A percentile compares a stretch with the other conserved stretches of the same genome.
Conservation (phyloP, 345 rosid species). For the Toxicodendron radicans region DNA sequence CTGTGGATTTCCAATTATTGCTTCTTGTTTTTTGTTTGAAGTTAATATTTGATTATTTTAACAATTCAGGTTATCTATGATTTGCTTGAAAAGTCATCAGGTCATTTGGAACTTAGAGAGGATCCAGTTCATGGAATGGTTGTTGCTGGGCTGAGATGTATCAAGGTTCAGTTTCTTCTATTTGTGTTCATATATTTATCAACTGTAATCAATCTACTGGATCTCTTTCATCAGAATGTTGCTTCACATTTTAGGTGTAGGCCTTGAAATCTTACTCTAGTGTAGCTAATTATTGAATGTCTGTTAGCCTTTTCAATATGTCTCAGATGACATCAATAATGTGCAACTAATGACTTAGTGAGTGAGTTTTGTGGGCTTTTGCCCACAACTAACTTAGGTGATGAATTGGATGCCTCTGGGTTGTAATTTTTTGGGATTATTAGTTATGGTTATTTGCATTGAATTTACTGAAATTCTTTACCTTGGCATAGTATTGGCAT, state of each 20-base stretch:
- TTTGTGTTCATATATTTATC: neutral
- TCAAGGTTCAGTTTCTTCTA: slow-evolving; percentile 59
- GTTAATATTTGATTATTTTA: slow-evolving; percentile 17
- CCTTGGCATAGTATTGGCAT: neutral
- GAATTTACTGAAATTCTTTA: neutral
- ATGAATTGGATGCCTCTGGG: neutral
- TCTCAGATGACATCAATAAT: neutral
- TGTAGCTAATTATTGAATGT: neutral
- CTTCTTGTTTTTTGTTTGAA: slow-evolving; percentile 1
- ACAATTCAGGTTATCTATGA: slow-evolving; percentile 81
- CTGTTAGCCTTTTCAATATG: neutral
- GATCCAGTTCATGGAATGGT: slow-evolving; percentile 90
- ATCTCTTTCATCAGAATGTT: slow-evolving; percentile 6
- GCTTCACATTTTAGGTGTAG: neutral
- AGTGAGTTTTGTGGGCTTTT: neutral
- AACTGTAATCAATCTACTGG: neutral
- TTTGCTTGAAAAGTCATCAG: slow-evolving; percentile 88
- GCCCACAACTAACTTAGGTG: neutral
- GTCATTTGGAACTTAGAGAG: slow-evolving; percentile 94
- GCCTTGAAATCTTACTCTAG: neutral
- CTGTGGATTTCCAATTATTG: neutral
- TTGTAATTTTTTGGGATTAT: neutral
- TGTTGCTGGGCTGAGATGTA: slow-evolving; percentile 84
- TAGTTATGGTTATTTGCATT: neutral
- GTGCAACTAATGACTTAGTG: neutral